Base-by-base conservation (phyloP, 495 filamentous ascomycete species). In the Penicillium desertorum region DNA sequence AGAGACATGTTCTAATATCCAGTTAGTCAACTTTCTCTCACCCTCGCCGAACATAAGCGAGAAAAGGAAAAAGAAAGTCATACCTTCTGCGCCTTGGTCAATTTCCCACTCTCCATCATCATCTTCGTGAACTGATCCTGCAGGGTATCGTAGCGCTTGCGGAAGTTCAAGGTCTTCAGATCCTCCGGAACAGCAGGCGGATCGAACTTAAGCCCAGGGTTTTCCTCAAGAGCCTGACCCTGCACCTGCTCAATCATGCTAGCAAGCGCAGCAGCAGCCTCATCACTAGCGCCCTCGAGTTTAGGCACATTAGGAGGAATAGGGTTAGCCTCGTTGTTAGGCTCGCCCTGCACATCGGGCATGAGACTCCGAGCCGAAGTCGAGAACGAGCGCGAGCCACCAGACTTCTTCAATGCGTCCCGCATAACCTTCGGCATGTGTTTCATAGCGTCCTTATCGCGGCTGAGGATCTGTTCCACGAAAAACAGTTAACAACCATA, bases 61-160 rank as follows among this genome's bases (percentile, higher is more conserved):
- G 45, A 20, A 41, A 20, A 34, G 45, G n/a, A 34, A 6, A n/a
- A 23, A 23, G 2, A 37, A 19, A 14, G 27, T 36, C 82, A 45
- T 81, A 96, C 91, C 81, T 86, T 85, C 70, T 96, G 88, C 20
- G 91, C 92, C 72, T 79, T 77, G 63, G 84, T 83, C 65, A 92
- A 77, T 73, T 96, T 96, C 46, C 94, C 94, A 74, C 96, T 81
- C 58, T 78, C 75, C 93, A 98, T 98, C 51, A 98, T 59, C 52
- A 96, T 80, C 71, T 91, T 92, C 17, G 90, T 96, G 61, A 97
- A 79, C 76, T 96, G 94, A 44, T 86, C 76, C 32, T 98, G 75
- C 22, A 97, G 71, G 3, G 88, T 81, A 63, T 95, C 87, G 68
- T 97, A 95, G 53, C 94, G 83, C 57, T 89, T 71, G 58, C 89